These are phyloP conservation scores for Uronychia binucleata DNA, from an alignment of 73 alveolate species.

Conservation along the genomic window DNA sequence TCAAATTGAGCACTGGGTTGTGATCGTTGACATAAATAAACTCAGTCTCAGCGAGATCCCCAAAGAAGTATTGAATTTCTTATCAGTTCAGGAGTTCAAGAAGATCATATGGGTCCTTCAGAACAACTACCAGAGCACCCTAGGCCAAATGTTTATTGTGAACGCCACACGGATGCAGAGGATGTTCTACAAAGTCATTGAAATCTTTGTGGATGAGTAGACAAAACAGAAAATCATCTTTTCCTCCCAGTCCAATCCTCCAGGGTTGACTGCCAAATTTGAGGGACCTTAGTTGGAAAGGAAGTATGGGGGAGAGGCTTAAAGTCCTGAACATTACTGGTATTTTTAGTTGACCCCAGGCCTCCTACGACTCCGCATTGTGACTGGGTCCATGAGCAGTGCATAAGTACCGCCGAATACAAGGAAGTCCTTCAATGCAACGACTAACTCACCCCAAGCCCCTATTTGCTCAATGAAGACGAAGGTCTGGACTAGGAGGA, in stretches of 20 bases:
- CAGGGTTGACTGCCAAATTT: background rate
- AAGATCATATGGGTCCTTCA: background rate
- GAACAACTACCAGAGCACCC: background rate
- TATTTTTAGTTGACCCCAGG: too few relatives aligned
- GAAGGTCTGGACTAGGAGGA: background rate
- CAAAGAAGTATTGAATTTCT: background rate
- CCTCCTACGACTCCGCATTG: slow-evolving; percentile 8
- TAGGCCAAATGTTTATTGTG: background rate
- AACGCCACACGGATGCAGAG: background rate
- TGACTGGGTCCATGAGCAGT: background rate
- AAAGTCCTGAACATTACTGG: background rate
- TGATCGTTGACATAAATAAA: slow-evolving; percentile 46
- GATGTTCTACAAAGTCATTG: background rate
- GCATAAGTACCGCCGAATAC: background rate
- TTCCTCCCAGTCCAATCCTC: background rate
- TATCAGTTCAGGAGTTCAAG: background rate
- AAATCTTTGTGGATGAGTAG: slow-evolving; percentile 4
- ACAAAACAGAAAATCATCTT: slow-evolving; percentile 2
- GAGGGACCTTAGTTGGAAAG: background rate
- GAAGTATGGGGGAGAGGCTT: slow-evolving; percentile 3
- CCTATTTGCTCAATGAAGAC: too few relatives aligned
- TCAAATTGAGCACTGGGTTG: slow-evolving; percentile 69
- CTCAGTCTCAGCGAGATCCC: slow-evolving; percentile 22
- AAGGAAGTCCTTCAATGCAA: background rate
- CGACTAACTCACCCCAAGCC: background rate